Conservation (phyloP, 768 basidiomycete genomes). For the Pleurotus citrinopileatus region DNA sequence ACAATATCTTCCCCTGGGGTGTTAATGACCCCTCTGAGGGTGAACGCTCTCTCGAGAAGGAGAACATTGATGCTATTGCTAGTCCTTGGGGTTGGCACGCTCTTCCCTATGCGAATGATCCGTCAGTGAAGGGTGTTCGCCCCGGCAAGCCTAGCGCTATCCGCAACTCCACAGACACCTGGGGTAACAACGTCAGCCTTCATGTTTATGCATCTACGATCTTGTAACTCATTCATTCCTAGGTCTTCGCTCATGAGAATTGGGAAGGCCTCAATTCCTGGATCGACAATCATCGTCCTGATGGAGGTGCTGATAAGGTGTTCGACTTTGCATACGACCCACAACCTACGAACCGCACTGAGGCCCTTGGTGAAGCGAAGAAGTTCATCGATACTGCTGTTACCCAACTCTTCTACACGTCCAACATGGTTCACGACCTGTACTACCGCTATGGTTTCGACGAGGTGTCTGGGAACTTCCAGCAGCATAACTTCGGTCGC, state of each 20-base stretch:
- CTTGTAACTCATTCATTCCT: neutral
- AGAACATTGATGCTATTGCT: constrained; percentile 74
- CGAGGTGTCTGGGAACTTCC: constrained; percentile 93
- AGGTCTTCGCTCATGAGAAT: constrained; percentile 93
- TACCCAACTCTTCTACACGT: constrained; percentile 87
- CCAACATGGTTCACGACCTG: constrained; percentile 78
- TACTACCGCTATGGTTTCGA: constrained; percentile 92
- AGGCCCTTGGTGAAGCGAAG: constrained; percentile 69
- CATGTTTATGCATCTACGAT: neutral
- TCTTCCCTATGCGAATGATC: constrained; percentile 71
- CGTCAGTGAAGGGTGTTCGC: constrained; percentile 32
- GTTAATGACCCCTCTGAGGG: constrained; percentile 82
- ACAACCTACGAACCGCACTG: constrained; percentile 46
- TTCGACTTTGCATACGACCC: constrained; percentile 82
- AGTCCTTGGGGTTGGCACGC: constrained; percentile 93
- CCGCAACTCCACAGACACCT: constrained; percentile 76
- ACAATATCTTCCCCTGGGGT: constrained; percentile 79
- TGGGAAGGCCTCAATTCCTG: constrained; percentile 72
- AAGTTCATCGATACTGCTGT: constrained; percentile 85
- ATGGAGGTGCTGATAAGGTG: constrained; percentile 46
- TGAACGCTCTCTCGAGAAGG: constrained; percentile 51
- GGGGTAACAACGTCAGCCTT: constrained; percentile 73
- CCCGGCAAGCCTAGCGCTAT: neutral
- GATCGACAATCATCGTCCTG: constrained; percentile 77
- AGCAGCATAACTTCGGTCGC: constrained; percentile 92